Conservation (phyloP, 2,329 filamentous ascomycete species). For the Coniella lustricola region DNA sequence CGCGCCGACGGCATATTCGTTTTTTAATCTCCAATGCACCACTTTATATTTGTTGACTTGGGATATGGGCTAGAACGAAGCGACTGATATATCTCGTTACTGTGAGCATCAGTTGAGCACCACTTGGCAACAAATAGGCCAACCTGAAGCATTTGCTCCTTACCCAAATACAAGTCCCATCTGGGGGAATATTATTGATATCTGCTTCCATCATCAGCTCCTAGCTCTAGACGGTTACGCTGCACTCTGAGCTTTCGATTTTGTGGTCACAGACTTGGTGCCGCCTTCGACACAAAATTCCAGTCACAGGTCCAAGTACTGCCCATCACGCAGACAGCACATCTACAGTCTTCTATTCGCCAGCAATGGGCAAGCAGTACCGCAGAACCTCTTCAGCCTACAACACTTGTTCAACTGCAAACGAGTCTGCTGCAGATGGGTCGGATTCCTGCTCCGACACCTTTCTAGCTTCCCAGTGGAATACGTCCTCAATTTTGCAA, state of each 20-base stretch:
- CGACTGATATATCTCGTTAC: too few species aligned
- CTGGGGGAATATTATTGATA: background rate
- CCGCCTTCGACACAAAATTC: constrained; percentile 41
- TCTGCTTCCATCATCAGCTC: too few species aligned
- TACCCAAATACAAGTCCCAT: too few species aligned
- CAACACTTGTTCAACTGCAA: constrained; percentile 31
- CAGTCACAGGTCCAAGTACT: constrained; percentile 36
- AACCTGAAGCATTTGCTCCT: too few species aligned
- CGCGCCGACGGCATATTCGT: too few species aligned
- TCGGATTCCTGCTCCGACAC: constrained; percentile 32
- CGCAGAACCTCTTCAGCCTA: constrained; percentile 37
- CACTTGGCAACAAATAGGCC: too few species aligned
- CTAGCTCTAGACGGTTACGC: background rate
- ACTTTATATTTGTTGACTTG: too few species aligned
- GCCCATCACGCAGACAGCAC: constrained; percentile 35
- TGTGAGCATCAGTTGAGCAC: too few species aligned
- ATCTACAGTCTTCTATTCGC: constrained; percentile 39
- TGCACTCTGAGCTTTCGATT: background rate
- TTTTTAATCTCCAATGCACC: background rate
- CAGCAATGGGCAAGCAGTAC: constrained; percentile 35
- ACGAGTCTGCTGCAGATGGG: constrained; percentile 29
- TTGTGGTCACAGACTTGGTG: constrained; percentile 39
- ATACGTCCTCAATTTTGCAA: constrained; percentile 32
- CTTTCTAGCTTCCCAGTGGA: constrained; percentile 39
- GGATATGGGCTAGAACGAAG: too few species aligned